A percentile compares a stretch with the other conserved stretches of the same genome.
Conservation (phyloP, 1,284 basidiomycete species). For the Mycena citricolor region DNA sequence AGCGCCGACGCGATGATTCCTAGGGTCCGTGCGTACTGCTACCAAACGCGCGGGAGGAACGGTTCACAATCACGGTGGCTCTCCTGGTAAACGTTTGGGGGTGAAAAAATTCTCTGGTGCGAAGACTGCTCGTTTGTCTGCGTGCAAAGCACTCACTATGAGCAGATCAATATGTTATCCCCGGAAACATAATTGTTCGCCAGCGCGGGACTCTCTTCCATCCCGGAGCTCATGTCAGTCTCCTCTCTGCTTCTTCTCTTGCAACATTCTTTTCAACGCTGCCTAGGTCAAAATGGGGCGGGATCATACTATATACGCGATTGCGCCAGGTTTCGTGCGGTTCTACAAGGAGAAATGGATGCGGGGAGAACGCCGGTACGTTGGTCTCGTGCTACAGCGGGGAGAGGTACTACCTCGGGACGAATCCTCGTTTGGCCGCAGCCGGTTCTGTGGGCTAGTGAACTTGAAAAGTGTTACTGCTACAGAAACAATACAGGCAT, state of each 20-base stretch:
- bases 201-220: constrained; percentile 90
- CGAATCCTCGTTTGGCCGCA: constrained; percentile 67
- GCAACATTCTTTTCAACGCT: constrained; percentile 17
- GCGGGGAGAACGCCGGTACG: constrained; percentile 71
- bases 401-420: constrained; percentile 86
- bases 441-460: constrained; percentile 74
- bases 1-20: constrained; percentile 21
- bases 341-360: constrained; percentile 82
- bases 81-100: constrained; percentile 87
- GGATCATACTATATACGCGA: constrained; percentile 90
- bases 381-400: constrained; percentile 78
- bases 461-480: constrained; percentile 43
- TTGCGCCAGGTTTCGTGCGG: constrained; percentile 85
- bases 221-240: constrained; percentile 83
- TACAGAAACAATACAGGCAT: constrained; percentile 13
- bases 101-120: constrained; percentile 92
- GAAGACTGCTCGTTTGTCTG: constrained; percentile 28
- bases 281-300: constrained; percentile 82
- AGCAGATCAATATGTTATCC: constrained; percentile 80
- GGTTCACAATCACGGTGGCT: constrained; percentile 87
- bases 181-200: constrained; percentile 91
- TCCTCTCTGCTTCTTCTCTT: constrained; percentile 10
- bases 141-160: constrained; percentile 17
- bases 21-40: constrained; percentile 83
- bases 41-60: constrained; percentile 94